Evolutionary conservation across 2,329 filamentous ascomycete species (phyloP), one percentile per base, ranked within the genome.

Genomic region (Samsoniella hepiali): DNA sequence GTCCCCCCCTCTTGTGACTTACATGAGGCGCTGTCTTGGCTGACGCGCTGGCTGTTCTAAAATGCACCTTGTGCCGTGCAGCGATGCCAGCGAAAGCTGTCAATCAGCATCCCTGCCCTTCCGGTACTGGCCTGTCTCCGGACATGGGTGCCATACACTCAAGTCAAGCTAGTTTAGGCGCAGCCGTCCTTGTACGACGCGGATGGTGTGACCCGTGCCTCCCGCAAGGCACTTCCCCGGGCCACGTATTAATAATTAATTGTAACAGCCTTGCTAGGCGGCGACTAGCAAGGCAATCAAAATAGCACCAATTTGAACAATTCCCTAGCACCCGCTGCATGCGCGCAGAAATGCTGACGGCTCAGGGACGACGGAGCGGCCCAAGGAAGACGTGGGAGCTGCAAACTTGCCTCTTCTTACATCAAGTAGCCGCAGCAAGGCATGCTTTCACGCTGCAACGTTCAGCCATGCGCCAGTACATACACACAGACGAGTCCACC

Each of bases 201-300:
- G 58, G 58, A 38, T 60, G 58, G 44, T 22, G 58, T 44, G 58
- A 60, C 27, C 58, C 58, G 34, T 51, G 49, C n/a, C 58, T 60
- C 27, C 47, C 27, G 31, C 40, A 13, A 15, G 27, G 29, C 56
- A 38, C 22, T 29, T 9, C 51, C 34, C 32, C 3, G 11, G 54
- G 22, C 54, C 36, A 57, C 55, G 27, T 29, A 22, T 22, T 22
- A 22, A 22, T 22, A 22, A 22, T 22, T 22, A 22, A 22, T 22
- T 22, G 22, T 22, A 57, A 49, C 45, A 45, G 32, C 45, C 42
- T 17, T 50, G 17, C 34, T 8, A 15, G 38, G 22, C 8, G 45
- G n/a, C 27, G 45, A 29, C 45, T 27, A 54, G 51, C 51, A 36
- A 8, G 51, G 11, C 32, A 55, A 29, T 29, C 36, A 29, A 29